Conservation (phyloP, 768 basidiomycete species). For the Roridomyces roridus region DNA sequence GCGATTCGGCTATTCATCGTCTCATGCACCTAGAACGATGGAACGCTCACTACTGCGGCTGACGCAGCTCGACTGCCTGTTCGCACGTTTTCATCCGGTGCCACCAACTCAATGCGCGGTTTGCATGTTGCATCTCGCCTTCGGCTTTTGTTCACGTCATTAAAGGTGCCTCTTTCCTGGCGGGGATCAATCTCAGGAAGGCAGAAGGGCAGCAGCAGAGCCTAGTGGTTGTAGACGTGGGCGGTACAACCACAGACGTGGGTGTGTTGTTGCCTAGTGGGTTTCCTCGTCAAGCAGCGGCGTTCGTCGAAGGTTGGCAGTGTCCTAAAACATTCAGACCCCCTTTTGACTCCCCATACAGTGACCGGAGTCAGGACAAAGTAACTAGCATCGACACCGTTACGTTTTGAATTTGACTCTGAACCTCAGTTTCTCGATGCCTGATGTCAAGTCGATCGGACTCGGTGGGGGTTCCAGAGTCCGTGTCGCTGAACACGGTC, state of each 20-base stretch:
- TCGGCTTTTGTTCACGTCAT: background rate
- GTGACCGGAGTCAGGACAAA: slow-evolving; percentile 67
- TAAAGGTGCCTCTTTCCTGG: slow-evolving; percentile 62
- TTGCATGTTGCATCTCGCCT: background rate
- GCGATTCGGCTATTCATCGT: no score
- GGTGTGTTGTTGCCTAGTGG: slow-evolving; percentile 65
- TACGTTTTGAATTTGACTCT: background rate
- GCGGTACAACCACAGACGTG: slow-evolving; percentile 71
- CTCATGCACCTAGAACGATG: slow-evolving; percentile 52
- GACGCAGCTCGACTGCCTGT: slow-evolving; percentile 64
- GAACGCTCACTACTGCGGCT: slow-evolving; percentile 54
- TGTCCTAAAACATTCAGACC: background rate
- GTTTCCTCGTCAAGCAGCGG: slow-evolving; percentile 68
- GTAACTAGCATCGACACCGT: slow-evolving; percentile 35
- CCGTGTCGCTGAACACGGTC: slow-evolving; percentile 38
- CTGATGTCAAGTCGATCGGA: slow-evolving; percentile 62
- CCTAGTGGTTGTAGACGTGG: slow-evolving; percentile 65
- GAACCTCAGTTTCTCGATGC: slow-evolving; percentile 53
- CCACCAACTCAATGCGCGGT: slow-evolving; percentile 71
- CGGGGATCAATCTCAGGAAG: slow-evolving; percentile 39
- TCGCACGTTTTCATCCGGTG: slow-evolving; percentile 64
- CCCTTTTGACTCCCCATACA: background rate
- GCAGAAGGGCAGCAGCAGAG: slow-evolving; percentile 19
- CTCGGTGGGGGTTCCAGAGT: slow-evolving; percentile 70
- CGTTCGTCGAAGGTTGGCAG: slow-evolving; percentile 52